phyloP scores from a whole-genome alignment of 768 basidiomycete genomes.

The Tulasnella sp. region DNA sequence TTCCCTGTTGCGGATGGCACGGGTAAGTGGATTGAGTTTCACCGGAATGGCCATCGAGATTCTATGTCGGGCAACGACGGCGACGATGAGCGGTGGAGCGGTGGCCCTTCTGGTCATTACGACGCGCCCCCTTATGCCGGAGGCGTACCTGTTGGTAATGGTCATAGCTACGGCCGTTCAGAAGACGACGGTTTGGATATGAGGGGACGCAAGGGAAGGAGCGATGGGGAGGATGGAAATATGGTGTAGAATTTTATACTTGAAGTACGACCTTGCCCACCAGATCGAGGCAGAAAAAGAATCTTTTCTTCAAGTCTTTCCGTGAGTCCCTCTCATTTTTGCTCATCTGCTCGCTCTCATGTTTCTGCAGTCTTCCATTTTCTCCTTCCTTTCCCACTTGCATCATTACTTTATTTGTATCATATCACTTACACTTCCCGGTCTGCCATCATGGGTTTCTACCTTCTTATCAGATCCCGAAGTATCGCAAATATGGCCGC shows the following conservation, averaged over 20 bases:
- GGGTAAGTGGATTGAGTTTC: constrained; percentile 59
- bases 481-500: constrained; percentile 53
- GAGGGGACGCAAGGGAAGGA: neutral
- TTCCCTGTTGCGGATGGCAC: constrained; percentile 59
- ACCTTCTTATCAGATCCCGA: constrained; percentile 26
- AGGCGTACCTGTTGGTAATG: constrained; percentile 2
- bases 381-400: constrained; percentile 4
- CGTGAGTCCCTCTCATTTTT: neutral
- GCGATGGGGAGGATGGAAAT: constrained; percentile 1
- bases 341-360: too few species aligned
- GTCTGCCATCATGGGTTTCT: too few species aligned
- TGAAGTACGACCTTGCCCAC: too few species aligned
- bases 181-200: neutral
- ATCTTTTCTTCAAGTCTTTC: too few species aligned
- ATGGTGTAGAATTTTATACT: constrained; percentile 10
- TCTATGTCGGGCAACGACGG: neutral
- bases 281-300: too few species aligned
- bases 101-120: neutral
- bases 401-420: constrained; percentile 2
- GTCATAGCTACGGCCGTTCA: neutral
- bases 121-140: constrained; percentile 10
- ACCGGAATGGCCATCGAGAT: constrained; percentile 5
- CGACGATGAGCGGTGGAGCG: neutral
- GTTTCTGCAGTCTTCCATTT: too few species aligned
- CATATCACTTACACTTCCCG: neutral